Conservation (phyloP, 1,139 yeast species). For the Blastobotrys aristatus region DNA sequence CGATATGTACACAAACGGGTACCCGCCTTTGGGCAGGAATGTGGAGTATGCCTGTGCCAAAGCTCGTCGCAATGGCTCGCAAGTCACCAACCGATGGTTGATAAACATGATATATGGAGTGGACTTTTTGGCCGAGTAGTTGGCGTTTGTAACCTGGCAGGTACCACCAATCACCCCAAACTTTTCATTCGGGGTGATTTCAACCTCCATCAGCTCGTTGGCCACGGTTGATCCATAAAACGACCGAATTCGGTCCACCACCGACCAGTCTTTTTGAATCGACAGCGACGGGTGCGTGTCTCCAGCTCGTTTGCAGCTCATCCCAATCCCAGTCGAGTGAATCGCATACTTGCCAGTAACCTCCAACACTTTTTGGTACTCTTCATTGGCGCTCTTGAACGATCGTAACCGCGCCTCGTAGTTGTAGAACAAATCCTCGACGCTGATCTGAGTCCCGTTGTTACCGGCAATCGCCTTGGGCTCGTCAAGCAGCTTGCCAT, state of each 20-base stretch:
- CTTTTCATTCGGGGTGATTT: conserved; percentile 20
- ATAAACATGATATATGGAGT: conserved; percentile 74
- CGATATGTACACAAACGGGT: conserved; percentile 72
- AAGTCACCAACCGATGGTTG: conserved; percentile 73
- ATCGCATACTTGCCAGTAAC: conserved; percentile 81
- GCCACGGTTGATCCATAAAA: conserved; percentile 73
- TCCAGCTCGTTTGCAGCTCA: conserved; percentile 74
- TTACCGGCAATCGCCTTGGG: conserved; percentile 84
- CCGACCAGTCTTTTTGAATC: conserved; percentile 21
- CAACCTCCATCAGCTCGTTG: conserved; percentile 50
- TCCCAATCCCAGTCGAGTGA: conserved; percentile 64
- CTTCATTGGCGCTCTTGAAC: conserved; percentile 50
- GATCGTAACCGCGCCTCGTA: conserved; percentile 74
- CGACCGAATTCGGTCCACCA: conserved; percentile 60
- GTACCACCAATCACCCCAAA: conserved; percentile 30
- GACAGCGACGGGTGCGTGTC: conserved; percentile 37
- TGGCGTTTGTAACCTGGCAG: conserved; percentile 70
- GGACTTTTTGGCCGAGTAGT: conserved; percentile 63
- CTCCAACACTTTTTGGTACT: conserved; percentile 70
- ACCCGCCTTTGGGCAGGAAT: conserved; percentile 74
- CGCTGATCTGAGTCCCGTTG: conserved; percentile 77
- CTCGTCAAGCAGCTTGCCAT: conserved; percentile 52
- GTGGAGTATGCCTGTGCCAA: conserved; percentile 56
- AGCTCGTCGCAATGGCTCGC: conserved; percentile 76
- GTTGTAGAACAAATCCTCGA: conserved; percentile 88